Conservation (phyloP, 768 basidiomycete genomes). For the Naganishia friedmannii region DNA sequence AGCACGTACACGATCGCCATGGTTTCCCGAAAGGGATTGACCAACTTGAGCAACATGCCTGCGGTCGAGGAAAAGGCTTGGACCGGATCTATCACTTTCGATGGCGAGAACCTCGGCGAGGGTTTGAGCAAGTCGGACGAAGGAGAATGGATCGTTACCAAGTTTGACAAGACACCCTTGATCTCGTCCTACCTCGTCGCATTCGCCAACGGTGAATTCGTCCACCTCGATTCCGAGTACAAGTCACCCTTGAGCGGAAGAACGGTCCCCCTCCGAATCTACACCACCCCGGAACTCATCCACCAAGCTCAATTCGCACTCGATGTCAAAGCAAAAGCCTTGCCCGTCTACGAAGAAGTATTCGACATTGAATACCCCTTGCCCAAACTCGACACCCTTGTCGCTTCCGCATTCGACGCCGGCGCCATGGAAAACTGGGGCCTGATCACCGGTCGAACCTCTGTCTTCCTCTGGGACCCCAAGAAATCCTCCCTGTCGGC, state of each 20-base stretch:
- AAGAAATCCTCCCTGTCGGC: conserved; percentile 67
- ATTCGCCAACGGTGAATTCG: conserved; percentile 69
- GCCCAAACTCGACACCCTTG: conserved; percentile 86
- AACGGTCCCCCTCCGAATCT: conserved; percentile 76
- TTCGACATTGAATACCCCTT: conserved; percentile 90
- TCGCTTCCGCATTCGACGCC: conserved; percentile 81
- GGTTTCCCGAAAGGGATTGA: conserved; percentile 71
- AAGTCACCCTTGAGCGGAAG: conserved; percentile 75
- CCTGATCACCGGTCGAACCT: conserved; percentile 77
- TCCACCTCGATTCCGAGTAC: conserved; percentile 68
- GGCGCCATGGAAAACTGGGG: conserved; percentile 82
- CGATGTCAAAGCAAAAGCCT: conserved; percentile 72
- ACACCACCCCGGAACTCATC: conserved; percentile 77
- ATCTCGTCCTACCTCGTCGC: conserved; percentile 90
- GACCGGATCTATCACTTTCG: conserved; percentile 51
- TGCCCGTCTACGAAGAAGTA: conserved; percentile 87
- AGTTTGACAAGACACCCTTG: conserved; percentile 74
- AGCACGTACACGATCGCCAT: conserved; percentile 69
- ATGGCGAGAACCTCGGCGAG: conserved; percentile 52
- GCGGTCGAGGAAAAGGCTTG: conserved; percentile 61
- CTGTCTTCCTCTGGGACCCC: conserved; percentile 74
- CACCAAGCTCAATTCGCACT: conserved; percentile 79
- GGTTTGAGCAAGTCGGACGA: conserved; percentile 34
- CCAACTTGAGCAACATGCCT: conserved; percentile 84
- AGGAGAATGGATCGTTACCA: conserved; percentile 71